Conservation (phyloP, 768 basidiomycete genomes). For the Psilocybe cubensis region DNA sequence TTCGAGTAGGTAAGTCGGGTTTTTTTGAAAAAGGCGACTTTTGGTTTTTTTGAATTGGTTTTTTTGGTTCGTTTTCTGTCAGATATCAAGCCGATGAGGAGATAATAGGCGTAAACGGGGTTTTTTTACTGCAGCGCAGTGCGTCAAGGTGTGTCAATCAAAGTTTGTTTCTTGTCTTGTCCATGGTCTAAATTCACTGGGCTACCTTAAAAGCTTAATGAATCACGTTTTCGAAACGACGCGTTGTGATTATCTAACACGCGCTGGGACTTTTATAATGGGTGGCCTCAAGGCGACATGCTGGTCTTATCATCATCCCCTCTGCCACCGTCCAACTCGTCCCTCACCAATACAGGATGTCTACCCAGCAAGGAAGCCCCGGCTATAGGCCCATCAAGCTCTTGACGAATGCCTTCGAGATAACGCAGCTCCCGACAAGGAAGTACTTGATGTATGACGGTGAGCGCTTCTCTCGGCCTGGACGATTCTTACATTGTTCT, state of each 20-base stretch:
- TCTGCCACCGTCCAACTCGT: no score
- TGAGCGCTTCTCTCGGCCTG: slow-evolving; percentile 12
- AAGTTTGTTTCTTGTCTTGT: no score
- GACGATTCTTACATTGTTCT: no score
- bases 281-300: background rate
- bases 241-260: slow-evolving; percentile 2
- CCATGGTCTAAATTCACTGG: no score
- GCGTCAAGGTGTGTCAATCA: no score
- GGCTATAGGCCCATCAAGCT: background rate
- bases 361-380: background rate
- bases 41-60: background rate
- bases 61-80: background rate
- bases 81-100: background rate
- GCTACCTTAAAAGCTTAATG: background rate
- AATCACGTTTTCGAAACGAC: background rate
- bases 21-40: background rate
- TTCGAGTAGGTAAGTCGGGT: background rate
- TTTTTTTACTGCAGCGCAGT: no score
- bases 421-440: slow-evolving; percentile 1
- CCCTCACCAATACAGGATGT: background rate
- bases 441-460: slow-evolving; percentile 25
- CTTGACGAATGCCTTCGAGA: background rate
- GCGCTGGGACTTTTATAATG: background rate
- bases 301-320: background rate
- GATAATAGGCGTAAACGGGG: background rate